Conservation (phyloP, 768 basidiomycete species). For the Termitomyces sp. region DNA sequence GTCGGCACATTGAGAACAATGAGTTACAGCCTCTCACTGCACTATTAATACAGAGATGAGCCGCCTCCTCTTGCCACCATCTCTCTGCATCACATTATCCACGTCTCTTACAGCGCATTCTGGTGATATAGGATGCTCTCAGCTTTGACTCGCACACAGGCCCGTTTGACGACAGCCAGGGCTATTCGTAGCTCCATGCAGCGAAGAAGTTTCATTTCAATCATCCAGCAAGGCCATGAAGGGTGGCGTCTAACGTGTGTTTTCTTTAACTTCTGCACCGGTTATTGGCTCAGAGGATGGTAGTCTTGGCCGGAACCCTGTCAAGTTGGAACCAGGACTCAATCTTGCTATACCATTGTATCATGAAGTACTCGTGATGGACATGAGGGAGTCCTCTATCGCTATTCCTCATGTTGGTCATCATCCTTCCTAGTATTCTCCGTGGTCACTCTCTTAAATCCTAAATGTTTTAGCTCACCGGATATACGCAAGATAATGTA, state of each 20-base stretch:
- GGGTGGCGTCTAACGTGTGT: constrained; percentile 46
- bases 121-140: not conserved
- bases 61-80: too few relatives aligned
- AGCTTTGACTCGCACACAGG: not conserved
- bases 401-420: constrained; percentile 37
- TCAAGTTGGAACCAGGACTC: constrained; percentile 41
- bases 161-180: not conserved
- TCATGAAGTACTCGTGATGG: constrained; percentile 42
- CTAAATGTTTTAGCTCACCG: constrained; percentile 22
- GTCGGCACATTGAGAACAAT: not conserved
- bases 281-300: not conserved
- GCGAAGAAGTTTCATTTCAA: constrained; percentile 38
- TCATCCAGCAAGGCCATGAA: constrained; percentile 50
- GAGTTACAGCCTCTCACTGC: not conserved
- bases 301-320: constrained; percentile 44
- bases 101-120: not conserved
- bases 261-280: not conserved
- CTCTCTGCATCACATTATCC: not conserved
- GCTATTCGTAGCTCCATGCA: not conserved
- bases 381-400: constrained; percentile 46
- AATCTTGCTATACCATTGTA: constrained; percentile 41
- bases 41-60: not conserved
- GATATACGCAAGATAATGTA: constrained; percentile 31
- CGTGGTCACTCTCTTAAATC: not conserved
- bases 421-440: not conserved